These are phyloP conservation scores for Aspergillus sp. DNA, from an alignment of 2,329 filamentous ascomycete genomes.

Conservation along the genomic window DNA sequence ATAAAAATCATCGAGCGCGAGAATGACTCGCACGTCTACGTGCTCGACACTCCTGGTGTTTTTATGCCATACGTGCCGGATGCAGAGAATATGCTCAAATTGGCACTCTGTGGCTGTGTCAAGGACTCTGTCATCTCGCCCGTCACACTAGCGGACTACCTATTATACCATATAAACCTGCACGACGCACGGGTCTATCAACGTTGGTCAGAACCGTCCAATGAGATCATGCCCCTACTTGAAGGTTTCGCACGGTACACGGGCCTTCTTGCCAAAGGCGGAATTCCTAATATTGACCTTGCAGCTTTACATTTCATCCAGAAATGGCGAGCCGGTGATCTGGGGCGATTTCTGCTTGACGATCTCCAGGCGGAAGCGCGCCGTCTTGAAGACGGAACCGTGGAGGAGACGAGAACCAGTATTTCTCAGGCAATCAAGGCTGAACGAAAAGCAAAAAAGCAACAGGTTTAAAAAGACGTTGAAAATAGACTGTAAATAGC, in stretches of 20 bases:
- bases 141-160: constrained; percentile 79
- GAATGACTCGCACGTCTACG: constrained; percentile 62
- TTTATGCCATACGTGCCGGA: constrained; percentile 89
- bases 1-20: constrained; percentile 70
- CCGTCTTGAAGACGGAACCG: constrained; percentile 35
- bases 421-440: constrained; percentile 40
- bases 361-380: constrained; percentile 61
- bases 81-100: constrained; percentile 85
- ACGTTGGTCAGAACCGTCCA: constrained; percentile 67
- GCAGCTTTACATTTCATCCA: constrained; percentile 77
- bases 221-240: constrained; percentile 73
- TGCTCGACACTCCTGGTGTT: constrained; percentile 90
- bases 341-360: constrained; percentile 78
- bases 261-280: constrained; percentile 71
- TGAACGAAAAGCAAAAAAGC: constrained; percentile 28
- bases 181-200: constrained; percentile 59
- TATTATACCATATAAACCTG: constrained; percentile 78
- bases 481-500: constrained; percentile 15
- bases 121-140: constrained; percentile 80
- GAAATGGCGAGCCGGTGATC: constrained; percentile 70
- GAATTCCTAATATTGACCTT: constrained; percentile 63
- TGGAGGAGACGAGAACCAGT: constrained; percentile 30
- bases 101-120: constrained; percentile 86
- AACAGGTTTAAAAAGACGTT: constrained; percentile 12
- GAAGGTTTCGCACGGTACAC: constrained; percentile 66